Base-by-base conservation (phyloP, 768 basidiomycete genomes). In the Boletus sp. region DNA sequence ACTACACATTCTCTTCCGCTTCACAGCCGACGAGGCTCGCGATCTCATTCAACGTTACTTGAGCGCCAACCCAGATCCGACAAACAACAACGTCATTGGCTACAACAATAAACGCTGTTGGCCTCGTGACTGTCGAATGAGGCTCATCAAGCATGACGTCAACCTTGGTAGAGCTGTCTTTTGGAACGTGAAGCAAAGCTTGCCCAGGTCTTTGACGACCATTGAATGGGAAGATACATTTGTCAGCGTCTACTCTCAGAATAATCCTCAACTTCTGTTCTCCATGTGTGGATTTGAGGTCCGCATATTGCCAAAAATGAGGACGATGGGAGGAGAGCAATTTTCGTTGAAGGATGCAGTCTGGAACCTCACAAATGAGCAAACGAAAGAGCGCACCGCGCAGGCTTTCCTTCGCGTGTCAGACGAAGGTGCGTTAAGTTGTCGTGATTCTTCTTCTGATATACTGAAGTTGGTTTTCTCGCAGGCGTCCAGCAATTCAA, bases 151-250 rank as follows among this genome's bases (percentile, higher is more conserved):
- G 75, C 97, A 99, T 73, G 97, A 99, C 70, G 97, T 98, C 75
- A 98, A 99, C 73, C 80, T 99, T 45, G 97, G 96, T 20, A 84
- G 97, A 59, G 97, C 97, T 2, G 97, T 98, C 9, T 98, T 97
- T 76, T 99, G 96, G 97, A 98, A 99, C 68, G 92, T 98, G 72
- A 97, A 98, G 77, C 94, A 98, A 73, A 92, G 92, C 64, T 73
- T 99, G 28, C 97, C 97, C 0, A 80, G 97, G 47, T 97, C 96
- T 15, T 76, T 99, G 60, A 98, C 97, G 0, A 98, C 97, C 0
- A 98, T 99, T 67, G 97, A 98, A 67, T 98, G 97, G 97, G 96
- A 98, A 60, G 94, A 98, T 68, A 94, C 95, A 0, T 94, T 95
- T 66, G 92, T 94, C 63, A 95, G 93, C 55, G 96, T 98, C 46